phyloP scores from a whole-genome alignment of 345 rosid species.

The Eucalyptus albens region DNA sequence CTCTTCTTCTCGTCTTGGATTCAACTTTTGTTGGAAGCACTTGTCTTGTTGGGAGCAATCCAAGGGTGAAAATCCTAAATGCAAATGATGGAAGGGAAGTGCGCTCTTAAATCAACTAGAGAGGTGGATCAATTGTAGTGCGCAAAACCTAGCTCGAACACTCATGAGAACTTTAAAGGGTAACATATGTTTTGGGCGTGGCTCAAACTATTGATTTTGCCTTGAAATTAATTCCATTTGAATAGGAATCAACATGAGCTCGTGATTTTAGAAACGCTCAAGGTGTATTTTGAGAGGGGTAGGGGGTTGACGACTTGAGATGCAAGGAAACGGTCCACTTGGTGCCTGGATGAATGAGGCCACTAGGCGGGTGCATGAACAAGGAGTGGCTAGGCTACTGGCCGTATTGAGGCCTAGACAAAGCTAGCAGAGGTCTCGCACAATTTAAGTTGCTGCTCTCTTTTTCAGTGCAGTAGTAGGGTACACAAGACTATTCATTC shows the following conservation, averaged over 20 bases:
- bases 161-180: neutral
- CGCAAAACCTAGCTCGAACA: neutral
- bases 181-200: too few relatives aligned
- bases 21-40: neutral
- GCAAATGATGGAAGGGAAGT: neutral
- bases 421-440: neutral
- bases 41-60: neutral
- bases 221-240: too few relatives aligned
- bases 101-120: neutral
- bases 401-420: neutral
- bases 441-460: neutral
- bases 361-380: neutral
- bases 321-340: too few relatives aligned
- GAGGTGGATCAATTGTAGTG: neutral
- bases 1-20: neutral
- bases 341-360: too few relatives aligned
- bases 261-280: too few relatives aligned
- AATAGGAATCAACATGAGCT: too few relatives aligned
- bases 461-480: neutral
- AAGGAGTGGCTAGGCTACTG: neutral
- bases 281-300: too few relatives aligned
- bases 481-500: too few relatives aligned
- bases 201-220: too few relatives aligned
- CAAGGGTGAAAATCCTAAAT: too few relatives aligned
- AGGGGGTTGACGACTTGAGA: too few relatives aligned